Evolutionary conservation across 140 eudicot genomes (phyloP), one percentile per base, ranked within the genome.

Genomic region (Senecio squalidus): DNA sequence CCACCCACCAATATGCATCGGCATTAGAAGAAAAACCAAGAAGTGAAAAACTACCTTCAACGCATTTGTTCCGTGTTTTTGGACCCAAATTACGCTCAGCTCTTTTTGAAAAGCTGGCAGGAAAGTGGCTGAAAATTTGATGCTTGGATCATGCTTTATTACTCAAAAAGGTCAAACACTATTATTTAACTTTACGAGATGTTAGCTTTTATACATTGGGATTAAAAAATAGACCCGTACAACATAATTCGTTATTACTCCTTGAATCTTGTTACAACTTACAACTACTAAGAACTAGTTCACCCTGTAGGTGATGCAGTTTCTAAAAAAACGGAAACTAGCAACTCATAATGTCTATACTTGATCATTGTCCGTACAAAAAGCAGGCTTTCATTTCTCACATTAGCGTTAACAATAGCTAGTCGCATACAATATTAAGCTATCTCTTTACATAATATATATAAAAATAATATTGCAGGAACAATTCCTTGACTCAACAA

Each of bases 371-470:
- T 64, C 77, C 60, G 1, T 65, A 64, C 60, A 63, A 71, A 53
- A 55, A 72, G 21, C 33, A 65, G 49, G 62, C n/a, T n/a, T 64
- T 36, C 48, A 72, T 55, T 47, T 55, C 71, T 55, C 64, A 29
- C 39, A 63, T 25, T 46, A 63, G 28, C 34, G 24, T 10, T 55
- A 50, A 71, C 20, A 33, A 74, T 44, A 53, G 58, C 70, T 66
- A 63, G 67, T 74, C 66, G 41, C 65, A 31, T 70, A 68, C 63
- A 75, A 80, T 72, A 76, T 67, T 67, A 30, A 48, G 55, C 46
- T 29, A 64, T 64, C 67, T 67, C 74, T 76, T 69, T 64, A 76
- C 68, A 69, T 47, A 66, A 67, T 60, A 73, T 69, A 66, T 58
- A 60, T 50, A 74, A 2, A 64, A 64, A 55, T 28, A 49, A 69